Base-by-base conservation (phyloP, 2,329 filamentous ascomycete genomes). In the Neofusicoccum sp. region DNA sequence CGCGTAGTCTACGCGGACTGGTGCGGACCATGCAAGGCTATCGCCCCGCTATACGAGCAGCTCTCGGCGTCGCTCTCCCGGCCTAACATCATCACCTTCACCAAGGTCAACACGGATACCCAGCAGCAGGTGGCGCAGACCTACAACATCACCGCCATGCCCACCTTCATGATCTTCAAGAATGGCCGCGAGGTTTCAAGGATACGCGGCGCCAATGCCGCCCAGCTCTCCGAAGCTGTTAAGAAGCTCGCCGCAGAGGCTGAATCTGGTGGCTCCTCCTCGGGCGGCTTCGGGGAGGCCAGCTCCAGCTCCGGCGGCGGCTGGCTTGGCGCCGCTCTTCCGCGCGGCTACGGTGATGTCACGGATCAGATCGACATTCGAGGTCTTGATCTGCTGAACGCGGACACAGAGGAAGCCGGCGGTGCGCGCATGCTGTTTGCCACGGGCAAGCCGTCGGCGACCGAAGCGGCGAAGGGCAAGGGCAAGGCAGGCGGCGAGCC, bases 111-210 rank as follows among this genome's bases (percentile, higher is more conserved):
- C 81, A 89, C 87, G 65, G 92, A 97, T 69, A 77, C 84, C 56
- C 90, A 95, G 74, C 82, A 87, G 71, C 87, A 91, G 41, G 86
- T 98, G 66, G 87, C 91, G 14, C 74, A 85, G 65, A 86, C 87
- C 68, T 95, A 96, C 79, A 81, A 82, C 67, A 83, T 98, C 72
- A 88, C 87, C 22, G 85, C 86, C 67, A 93, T 94, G 73, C 95
- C 95, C 7, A 96, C 93, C n/a, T 97, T 98, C 77, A 85, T 98
- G 72, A 84, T 97, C 72, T 82, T 82, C 81, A 89, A 89, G 70
- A 84, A 89, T 72, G 89, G 88, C 69, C 82, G 86, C 66, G 80
- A 87, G 63, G 84, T 87, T 50, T 85, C 89, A 59, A 89, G 86
- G 70, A 85, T 95, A 65, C 83, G 86, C 73, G 93, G 93, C 48